Evolutionary conservation across 164 flowering plant species (phyloP), one percentile per base, ranked within the genome.

Genomic region (Chimonanthus salicifolius): DNA sequence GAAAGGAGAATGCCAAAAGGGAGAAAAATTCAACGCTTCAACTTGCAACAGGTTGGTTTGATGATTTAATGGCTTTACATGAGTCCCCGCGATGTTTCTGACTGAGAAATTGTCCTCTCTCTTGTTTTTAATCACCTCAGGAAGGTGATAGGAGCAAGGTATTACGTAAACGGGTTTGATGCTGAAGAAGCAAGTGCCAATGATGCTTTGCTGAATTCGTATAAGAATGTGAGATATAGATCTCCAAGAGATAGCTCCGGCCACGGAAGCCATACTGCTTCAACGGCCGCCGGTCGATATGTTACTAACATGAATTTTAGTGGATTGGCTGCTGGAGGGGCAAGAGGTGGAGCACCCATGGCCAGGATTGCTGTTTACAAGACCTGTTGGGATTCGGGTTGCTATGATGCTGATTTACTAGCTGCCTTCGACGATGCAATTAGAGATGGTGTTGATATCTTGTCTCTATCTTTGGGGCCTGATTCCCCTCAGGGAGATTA

Each of bases 371-470:
- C 95, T 0, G 89, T 80, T 13, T 92, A 92, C 84, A 92, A 92
- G 80, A 81, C 92, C 11, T 92, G 97, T 76, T 92, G 94, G 97
- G 86, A 83, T 68, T 85, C 88, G 0, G 93, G 92, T 71, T 92
- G 97, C 82, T 90, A 86, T 68, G 97, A 92, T 76, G 92, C 83
- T 5, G 97, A 92, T 74, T 71, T 92, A 65, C 76, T 92, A 62
- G 93, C 97, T 48, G 97, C 93, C 13, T 88, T 90, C 64, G 97
- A 92, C 78, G 97, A 92, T 82, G 97, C 97, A 45, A 85, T 92
- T 48, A 84, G 80, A 80, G 97, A 92, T 71, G 92, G 97, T 11
- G 93, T 92, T 50, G 78, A 90, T 73, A 78, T 92, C 58, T 62
- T 92, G 74, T 90, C 94, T 46, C 58, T 92, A 46, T 92, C 97